These are phyloP conservation scores for Closterium sp. DNA, from an alignment of 139 green algal species.

Conservation along the genomic window DNA sequence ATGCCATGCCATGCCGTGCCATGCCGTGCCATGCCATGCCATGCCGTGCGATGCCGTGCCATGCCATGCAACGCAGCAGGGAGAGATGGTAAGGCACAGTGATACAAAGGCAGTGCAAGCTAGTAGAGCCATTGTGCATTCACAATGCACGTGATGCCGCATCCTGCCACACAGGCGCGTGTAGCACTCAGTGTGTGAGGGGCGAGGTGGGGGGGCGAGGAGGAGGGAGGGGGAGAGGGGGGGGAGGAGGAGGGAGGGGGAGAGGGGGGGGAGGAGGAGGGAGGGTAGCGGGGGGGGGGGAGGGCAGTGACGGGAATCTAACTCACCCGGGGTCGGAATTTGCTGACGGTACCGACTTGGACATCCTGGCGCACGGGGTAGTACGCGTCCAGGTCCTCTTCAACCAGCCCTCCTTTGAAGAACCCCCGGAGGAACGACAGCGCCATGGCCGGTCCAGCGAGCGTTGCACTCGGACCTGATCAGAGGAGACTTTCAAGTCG, in stretches of 20 bases:
- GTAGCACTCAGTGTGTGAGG: too few relatives aligned
- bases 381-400: constrained; percentile 20
- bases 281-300: not conserved
- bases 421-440: not conserved
- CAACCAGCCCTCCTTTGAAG: constrained; percentile 2
- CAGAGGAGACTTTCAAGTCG: too few relatives aligned
- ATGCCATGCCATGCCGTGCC: constrained; percentile 1
- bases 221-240: too few relatives aligned
- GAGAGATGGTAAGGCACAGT: not conserved
- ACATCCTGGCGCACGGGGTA: constrained; percentile 12
- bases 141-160: not conserved
- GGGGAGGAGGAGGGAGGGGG: too few relatives aligned
- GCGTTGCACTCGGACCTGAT: not conserved
- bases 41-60: not conserved
- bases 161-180: not conserved
- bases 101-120: not conserved
- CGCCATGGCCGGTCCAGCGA: not conserved
- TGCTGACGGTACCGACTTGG: not conserved
- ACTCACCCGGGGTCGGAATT: constrained; percentile 22
- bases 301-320: too few relatives aligned
- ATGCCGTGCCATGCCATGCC: not conserved
- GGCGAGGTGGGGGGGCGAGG: too few relatives aligned
- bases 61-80: not conserved
- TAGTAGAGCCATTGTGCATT: not conserved
- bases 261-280: too few relatives aligned